Percentiles rank a stretch among this genome's conserved stretches.
Conservation (phyloP, 768 basidiomycete genomes). For the Peribolospora baueri region DNA sequence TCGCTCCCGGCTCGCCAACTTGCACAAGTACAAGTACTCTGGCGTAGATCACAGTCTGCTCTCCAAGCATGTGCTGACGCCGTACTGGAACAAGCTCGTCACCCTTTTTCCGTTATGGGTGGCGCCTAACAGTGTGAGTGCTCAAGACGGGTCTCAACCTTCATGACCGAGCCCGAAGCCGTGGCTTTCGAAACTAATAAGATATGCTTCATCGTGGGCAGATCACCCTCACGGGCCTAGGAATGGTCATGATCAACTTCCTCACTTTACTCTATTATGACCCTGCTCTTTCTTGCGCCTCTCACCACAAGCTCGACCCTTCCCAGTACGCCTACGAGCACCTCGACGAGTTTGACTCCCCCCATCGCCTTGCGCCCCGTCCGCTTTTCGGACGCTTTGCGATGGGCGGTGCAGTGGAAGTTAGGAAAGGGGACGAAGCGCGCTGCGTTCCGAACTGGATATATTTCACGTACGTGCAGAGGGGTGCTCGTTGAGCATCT, state of each 20-base stretch:
- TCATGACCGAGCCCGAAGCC: no score
- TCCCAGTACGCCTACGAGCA: not conserved
- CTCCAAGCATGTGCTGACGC: slow-evolving; percentile 9
- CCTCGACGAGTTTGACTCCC: not conserved
- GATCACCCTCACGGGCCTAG: slow-evolving; percentile 73
- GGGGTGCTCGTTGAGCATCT: not conserved
- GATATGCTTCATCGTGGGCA: slow-evolving; percentile 18
- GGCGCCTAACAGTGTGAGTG: no score
- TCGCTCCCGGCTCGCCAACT: slow-evolving; percentile 1
- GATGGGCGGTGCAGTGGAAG: slow-evolving; percentile 23
- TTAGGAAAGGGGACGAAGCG: slow-evolving; percentile 39
- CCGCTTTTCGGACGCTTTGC: not conserved
- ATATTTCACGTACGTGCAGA: slow-evolving; percentile 52
- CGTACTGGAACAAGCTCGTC: slow-evolving; percentile 11
- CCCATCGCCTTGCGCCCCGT: not conserved
- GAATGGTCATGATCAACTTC: slow-evolving; percentile 62
- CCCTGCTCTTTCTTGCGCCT: slow-evolving; percentile 23
- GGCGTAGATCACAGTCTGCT: slow-evolving; percentile 6
- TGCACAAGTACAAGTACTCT: slow-evolving; percentile 13
- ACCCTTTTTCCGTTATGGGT: slow-evolving; percentile 8
- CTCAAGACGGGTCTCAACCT: no score
- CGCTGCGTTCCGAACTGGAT: slow-evolving; percentile 54
- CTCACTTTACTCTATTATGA: slow-evolving; percentile 61
- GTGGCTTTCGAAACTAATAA: no score
- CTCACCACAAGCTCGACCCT: slow-evolving; percentile 1